phyloP scores from a whole-genome alignment of 257 asterid genomes.

The Coffea canephora region DNA sequence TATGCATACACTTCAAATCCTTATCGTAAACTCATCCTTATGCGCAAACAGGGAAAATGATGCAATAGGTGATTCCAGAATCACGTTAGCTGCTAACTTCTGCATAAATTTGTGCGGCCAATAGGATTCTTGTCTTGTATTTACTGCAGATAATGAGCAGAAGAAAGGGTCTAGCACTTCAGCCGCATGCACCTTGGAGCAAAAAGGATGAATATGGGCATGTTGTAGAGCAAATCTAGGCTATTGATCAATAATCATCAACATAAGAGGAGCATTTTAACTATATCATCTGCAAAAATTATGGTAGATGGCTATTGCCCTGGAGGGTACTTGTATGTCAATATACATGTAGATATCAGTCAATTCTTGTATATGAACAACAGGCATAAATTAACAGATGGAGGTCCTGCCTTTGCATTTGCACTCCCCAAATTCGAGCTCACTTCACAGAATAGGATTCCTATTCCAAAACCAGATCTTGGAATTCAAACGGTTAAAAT shows the following conservation, averaged over 20 bases:
- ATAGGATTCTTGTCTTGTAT: too few species aligned
- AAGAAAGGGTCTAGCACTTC: too few species aligned
- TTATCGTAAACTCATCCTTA: too few species aligned
- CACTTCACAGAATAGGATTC: slow-evolving; percentile 7
- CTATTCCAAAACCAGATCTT: not conserved
- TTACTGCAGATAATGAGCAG: too few species aligned
- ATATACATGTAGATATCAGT: slow-evolving; percentile 3
- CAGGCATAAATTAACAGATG: not conserved
- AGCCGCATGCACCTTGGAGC: too few species aligned
- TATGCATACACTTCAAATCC: too few species aligned
- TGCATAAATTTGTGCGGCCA: too few species aligned
- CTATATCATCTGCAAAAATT: not conserved
- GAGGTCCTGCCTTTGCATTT: not conserved
- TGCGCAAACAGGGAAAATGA: too few species aligned
- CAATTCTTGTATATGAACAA: not conserved
- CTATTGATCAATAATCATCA: not conserved
- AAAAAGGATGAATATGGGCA: not conserved
- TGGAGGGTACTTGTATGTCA: not conserved
- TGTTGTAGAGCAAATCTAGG: not conserved
- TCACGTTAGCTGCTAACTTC: too few species aligned
- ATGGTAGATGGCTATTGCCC: not conserved
- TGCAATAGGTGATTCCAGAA: too few species aligned
- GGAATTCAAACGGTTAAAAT: not conserved
- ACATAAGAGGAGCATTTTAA: not conserved
- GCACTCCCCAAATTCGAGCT: slow-evolving; percentile 12